These are phyloP conservation scores for Lupinus albus DNA, from an alignment of 306 rosid species.

Conservation along the genomic window DNA sequence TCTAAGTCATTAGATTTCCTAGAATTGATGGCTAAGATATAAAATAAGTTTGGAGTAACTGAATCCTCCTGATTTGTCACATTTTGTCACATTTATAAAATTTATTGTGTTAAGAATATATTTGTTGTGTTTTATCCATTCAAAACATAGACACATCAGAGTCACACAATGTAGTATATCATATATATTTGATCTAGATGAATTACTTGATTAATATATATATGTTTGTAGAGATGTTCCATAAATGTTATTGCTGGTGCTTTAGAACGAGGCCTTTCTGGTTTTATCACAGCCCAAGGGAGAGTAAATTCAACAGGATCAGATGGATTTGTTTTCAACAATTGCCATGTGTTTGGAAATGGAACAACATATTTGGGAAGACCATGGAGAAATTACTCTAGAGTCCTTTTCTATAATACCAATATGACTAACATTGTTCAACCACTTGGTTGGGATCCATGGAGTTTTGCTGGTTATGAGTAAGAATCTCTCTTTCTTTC, in stretches of 20 bases:
- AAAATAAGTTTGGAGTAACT: too few relatives aligned
- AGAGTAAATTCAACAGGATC: conserved; percentile 48
- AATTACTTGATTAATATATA: neutral
- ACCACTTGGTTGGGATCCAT: conserved; percentile 69
- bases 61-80: too few relatives aligned
- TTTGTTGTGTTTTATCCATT: too few relatives aligned
- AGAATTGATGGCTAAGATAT: too few relatives aligned
- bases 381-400: conserved; percentile 76
- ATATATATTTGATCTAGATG: too few relatives aligned
- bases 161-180: too few relatives aligned
- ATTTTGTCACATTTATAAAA: too few relatives aligned
- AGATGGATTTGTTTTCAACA: conserved; percentile 74
- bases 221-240: conserved; percentile 50
- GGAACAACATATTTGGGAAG: conserved; percentile 78
- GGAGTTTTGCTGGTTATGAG: conserved; percentile 47
- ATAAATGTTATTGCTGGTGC: conserved; percentile 52
- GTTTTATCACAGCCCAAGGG: conserved; percentile 81
- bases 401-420: conserved; percentile 66
- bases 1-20: too few relatives aligned
- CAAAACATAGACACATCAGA: too few relatives aligned
- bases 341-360: conserved; percentile 53
- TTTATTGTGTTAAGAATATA: too few relatives aligned
- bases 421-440: conserved; percentile 46
- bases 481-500: conserved; percentile 37
- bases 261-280: conserved; percentile 45